Base-by-base conservation (phyloP, 805 yeast genomes). In the Blastobotrys terrestris region DNA sequence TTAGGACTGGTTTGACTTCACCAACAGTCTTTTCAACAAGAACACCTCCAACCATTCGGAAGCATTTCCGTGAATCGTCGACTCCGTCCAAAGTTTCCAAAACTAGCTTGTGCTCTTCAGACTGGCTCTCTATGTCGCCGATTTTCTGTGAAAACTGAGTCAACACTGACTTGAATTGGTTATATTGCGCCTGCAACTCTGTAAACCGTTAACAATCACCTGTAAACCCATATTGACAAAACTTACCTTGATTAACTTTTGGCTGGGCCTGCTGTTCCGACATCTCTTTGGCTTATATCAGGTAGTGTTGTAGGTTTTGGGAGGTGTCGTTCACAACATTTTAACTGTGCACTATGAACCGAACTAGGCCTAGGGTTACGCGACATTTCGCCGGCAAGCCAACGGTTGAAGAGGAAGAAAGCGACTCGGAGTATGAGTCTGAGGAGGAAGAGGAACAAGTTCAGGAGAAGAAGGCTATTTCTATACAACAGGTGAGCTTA, bases 11-110 rank as follows among this genome's bases (percentile, higher is more conserved):
- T 2, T 77, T 69, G 2, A 91, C 94, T 42, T 87, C 89, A n/a
- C 77, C 83, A 3, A 89, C 94, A 2, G 83, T 77, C 58, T 87
- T 84, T 63, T 90, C 95, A 15, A 91, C 86, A 31, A 92, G 75
- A 2, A 91, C 96, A 7, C 96, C 95, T 21, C 97, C 97, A 31
- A 92, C 79, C 97, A 94, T 89, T 62, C 95, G 81, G 71, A 82
- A 90, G 63, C 97, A 89, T 64, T 84, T 83, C 55, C 99, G 79
- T 13, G 31, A 15, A 45, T 77, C 81, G 20, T 83, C 81, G 7
- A 81, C 72, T 0, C 69, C 72, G 44, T 67, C 57, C 31, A 86
- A 68, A 1, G 92, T 83, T 18, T 75, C 77, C 13, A 84, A 61
- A 1, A 86, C 94, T 15, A 84, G 70, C 39, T 72, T 72, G 58